A percentile compares a stretch with the other conserved stretches of the same genome.
Conservation (phyloP, 1,139 yeast genomes). For the Blastobotrys raffinosifermentans region DNA sequence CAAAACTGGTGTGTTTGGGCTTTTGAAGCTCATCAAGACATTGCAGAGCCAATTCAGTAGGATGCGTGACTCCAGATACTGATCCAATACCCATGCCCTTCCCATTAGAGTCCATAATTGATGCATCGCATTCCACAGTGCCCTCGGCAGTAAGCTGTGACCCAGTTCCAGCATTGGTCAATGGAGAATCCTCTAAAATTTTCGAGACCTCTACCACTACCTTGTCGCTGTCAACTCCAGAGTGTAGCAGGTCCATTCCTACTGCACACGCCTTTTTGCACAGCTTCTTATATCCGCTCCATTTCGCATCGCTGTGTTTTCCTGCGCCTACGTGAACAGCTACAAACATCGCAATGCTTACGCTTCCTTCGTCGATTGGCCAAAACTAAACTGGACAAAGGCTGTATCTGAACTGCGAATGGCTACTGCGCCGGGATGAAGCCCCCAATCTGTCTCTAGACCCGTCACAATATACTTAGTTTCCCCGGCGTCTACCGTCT, state of each 20-base stretch:
- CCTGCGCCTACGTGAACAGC: slow-evolving; percentile 36
- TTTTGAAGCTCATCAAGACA: too few relatives aligned
- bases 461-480: slow-evolving; percentile 21
- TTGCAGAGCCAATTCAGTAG: slow-evolving; percentile 25
- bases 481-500: slow-evolving; percentile 25
- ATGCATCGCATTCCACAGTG: slow-evolving; percentile 49
- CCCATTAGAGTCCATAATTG: slow-evolving; percentile 23
- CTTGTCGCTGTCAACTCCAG: slow-evolving; percentile 13
- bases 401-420: slow-evolving; percentile 21
- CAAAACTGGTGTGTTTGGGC: slow-evolving; percentile 15
- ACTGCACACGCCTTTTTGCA: slow-evolving; percentile 18
- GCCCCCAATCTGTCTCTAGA: slow-evolving; percentile 24
- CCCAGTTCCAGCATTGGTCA: slow-evolving; percentile 56
- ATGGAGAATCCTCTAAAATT: slow-evolving; percentile 40
- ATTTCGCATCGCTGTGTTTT: slow-evolving; percentile 20
- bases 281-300: slow-evolving; percentile 18
- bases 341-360: slow-evolving; percentile 15
- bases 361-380: background rate
- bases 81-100: slow-evolving; percentile 31
- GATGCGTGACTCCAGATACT: slow-evolving; percentile 27
- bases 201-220: slow-evolving; percentile 26
- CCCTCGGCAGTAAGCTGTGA: slow-evolving; percentile 46
- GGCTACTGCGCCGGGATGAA: slow-evolving; percentile 13
- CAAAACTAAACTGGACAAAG: slow-evolving; percentile 10
- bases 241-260: slow-evolving; percentile 21